phyloP scores from a whole-genome alignment of 257 asterid genomes.

The Solanum acaule region DNA sequence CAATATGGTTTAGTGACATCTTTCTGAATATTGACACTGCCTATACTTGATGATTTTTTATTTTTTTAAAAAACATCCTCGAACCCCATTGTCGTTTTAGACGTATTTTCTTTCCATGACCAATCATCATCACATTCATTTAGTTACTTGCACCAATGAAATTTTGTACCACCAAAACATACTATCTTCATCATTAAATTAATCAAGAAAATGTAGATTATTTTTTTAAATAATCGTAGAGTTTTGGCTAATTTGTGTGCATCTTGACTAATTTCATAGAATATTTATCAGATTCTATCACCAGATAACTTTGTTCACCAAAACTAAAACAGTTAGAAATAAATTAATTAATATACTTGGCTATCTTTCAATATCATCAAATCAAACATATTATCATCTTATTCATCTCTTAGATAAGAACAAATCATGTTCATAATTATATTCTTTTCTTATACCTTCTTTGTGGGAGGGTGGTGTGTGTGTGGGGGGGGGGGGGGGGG shows the following conservation, averaged over 20 bases:
- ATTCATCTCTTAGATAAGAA: not conserved
- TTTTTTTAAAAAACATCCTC: not conserved
- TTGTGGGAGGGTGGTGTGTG: not conserved
- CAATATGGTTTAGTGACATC: not conserved
- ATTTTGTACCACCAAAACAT: not conserved
- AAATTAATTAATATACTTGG: not conserved
- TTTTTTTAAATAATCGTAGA: too few relatives aligned
- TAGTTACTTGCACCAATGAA: not conserved
- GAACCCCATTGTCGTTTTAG: not conserved
- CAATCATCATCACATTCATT: not conserved
- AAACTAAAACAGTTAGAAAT: too few relatives aligned
- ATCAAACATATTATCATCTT: not conserved
- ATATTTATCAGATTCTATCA: too few relatives aligned
- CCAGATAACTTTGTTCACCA: too few relatives aligned
- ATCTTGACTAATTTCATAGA: rapidly evolving
- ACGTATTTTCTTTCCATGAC: not conserved
- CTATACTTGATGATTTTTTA: not conserved
- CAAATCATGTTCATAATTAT: not conserved
- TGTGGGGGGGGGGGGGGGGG: not conserved
- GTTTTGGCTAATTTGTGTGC: too few relatives aligned
- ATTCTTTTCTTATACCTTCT: not conserved
- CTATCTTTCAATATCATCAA: not conserved
- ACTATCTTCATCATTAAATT: not conserved
- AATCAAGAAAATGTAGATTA: not conserved
- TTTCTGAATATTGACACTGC: not conserved